Evolutionary conservation across 2,329 filamentous ascomycete genomes (phyloP).

Genomic region (Diplodia corticola): DNA sequence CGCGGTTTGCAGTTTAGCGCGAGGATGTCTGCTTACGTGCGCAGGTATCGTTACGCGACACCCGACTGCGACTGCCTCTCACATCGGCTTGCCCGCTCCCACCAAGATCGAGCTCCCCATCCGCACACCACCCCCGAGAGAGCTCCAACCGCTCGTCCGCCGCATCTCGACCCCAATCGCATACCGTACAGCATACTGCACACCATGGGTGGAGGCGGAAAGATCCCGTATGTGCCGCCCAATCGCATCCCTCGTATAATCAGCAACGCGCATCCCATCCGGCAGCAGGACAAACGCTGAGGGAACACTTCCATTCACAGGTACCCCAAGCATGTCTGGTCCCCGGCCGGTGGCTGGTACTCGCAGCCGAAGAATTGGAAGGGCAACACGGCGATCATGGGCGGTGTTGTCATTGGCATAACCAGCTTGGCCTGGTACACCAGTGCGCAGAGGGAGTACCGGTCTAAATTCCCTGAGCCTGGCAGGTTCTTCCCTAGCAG

Average conservation of each 20-base stretch:
- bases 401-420: constrained; percentile 67
- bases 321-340: constrained; percentile 99
- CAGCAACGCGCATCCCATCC: constrained; percentile 18
- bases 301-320: constrained; percentile 47
- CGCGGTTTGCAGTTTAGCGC: background rate
- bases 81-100: background rate
- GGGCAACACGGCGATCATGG: constrained; percentile 79
- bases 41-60: constrained; percentile 25
- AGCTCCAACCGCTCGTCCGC: constrained; percentile 25
- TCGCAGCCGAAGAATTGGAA: constrained; percentile 93
- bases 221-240: constrained; percentile 59
- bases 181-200: constrained; percentile 24
- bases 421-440: constrained; percentile 67
- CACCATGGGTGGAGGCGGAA: constrained; percentile 58
- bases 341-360: constrained; percentile 97
- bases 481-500: constrained; percentile 80
- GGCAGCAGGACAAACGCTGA: constrained; percentile 1
- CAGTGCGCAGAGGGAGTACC: constrained; percentile 72
- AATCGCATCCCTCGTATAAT: constrained; percentile 26
- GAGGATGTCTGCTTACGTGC: background rate
- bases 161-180: constrained; percentile 30
- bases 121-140: constrained; percentile 17
- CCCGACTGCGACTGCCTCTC: constrained; percentile 13
- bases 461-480: constrained; percentile 73
- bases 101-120: background rate